These are phyloP conservation scores for Taphrina populina DNA, from an alignment of 1,139 yeast species.

Conservation along the genomic window DNA sequence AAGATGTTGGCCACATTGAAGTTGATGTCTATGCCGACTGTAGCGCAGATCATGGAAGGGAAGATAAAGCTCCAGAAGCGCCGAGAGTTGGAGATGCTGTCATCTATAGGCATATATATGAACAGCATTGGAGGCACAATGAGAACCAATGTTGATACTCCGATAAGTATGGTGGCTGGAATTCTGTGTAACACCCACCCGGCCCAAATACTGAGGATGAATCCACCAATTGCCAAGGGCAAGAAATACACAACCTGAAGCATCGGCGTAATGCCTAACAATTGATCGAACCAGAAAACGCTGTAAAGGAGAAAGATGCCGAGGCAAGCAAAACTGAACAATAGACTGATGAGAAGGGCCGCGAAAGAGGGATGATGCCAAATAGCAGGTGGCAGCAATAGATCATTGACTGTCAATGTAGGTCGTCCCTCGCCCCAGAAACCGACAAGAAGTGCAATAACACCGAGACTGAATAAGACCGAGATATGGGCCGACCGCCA, in stretches of 20 bases:
- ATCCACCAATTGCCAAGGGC: conserved; percentile 12
- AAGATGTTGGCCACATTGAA: conserved; percentile 20
- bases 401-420: background rate
- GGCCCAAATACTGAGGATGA: conserved; percentile 11
- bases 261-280: conserved; percentile 4
- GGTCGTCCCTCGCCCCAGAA: conserved; percentile 18
- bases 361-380: conserved; percentile 5
- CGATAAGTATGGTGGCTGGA: conserved; percentile 5
- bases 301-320: conserved; percentile 10
- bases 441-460: background rate
- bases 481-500: conserved; percentile 21
- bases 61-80: conserved; percentile 16
- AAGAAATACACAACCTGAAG: conserved; percentile 11
- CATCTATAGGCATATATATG: conserved; percentile 15
- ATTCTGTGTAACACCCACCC: background rate
- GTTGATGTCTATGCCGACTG: conserved; percentile 18
- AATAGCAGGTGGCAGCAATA: conserved; percentile 9
- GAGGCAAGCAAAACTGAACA: conserved; percentile 12
- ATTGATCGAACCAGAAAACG: conserved; percentile 12
- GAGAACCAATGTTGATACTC: conserved; percentile 8
- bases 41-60: conserved; percentile 16
- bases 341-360: conserved; percentile 1
- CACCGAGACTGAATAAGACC: conserved; percentile 8
- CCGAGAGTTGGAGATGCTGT: conserved; percentile 1
- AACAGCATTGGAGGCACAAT: conserved; percentile 7